Conservation (phyloP, 2,329 filamentous ascomycete species). For the Myrmaecium sp. region DNA sequence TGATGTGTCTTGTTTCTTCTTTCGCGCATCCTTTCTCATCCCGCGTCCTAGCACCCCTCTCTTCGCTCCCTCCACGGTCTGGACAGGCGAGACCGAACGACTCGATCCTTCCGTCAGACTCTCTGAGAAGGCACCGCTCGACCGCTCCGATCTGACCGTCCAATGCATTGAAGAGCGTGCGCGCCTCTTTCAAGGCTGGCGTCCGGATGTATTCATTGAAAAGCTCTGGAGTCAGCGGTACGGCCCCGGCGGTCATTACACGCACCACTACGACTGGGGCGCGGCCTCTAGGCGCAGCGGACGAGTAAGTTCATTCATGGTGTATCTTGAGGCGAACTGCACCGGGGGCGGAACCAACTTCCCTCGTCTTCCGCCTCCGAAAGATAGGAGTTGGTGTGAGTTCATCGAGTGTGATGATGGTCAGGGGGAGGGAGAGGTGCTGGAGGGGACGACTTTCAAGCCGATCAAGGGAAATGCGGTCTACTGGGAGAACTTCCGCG, state of each 20-base stretch:
- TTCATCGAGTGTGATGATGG: conserved; percentile 36
- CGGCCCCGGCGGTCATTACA: conserved; percentile 39
- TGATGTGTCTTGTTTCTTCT: neutral
- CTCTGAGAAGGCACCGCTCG: conserved; percentile 31
- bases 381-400: conserved; percentile 34
- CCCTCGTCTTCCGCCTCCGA: conserved; percentile 30
- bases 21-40: conserved; percentile 3
- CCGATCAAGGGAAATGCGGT: conserved; percentile 41
- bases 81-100: conserved; percentile 29
- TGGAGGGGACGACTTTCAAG: conserved; percentile 38
- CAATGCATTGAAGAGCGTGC: conserved; percentile 43
- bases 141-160: conserved; percentile 26
- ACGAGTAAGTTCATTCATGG: conserved; percentile 43
- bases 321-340: conserved; percentile 36
- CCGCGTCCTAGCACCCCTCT: conserved; percentile 23
- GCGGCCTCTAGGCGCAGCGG: conserved; percentile 18
- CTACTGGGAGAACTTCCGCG: conserved; percentile 43
- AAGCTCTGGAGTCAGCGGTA: conserved; percentile 45
- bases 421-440: conserved; percentile 11
- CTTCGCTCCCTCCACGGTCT: conserved; percentile 38
- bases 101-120: conserved; percentile 33
- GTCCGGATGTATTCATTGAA: conserved; percentile 39
- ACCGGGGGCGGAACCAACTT: conserved; percentile 45
- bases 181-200: conserved; percentile 43
- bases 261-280: conserved; percentile 42